phyloP scores from a whole-genome alignment of 768 basidiomycete species.

The Termitomyces sp. region DNA sequence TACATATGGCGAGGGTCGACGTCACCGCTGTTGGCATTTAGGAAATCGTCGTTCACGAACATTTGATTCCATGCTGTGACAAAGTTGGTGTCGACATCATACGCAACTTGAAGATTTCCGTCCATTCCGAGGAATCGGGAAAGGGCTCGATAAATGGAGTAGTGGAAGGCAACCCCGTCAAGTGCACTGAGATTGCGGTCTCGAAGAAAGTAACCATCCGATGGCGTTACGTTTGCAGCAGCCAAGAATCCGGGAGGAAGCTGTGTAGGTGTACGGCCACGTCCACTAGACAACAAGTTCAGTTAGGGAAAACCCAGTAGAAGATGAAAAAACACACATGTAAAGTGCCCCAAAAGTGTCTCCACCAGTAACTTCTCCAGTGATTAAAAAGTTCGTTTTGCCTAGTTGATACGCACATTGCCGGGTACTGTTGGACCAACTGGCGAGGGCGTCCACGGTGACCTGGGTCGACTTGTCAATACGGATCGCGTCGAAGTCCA shows the following conservation, averaged over 20 bases:
- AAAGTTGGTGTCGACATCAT: conserved; percentile 80
- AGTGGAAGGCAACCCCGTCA: conserved; percentile 88
- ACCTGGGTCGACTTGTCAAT: conserved; percentile 95
- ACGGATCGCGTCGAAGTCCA: conserved; percentile 93
- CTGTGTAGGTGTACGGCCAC: conserved; percentile 79
- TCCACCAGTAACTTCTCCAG: conserved; percentile 94
- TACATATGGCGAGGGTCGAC: conserved; percentile 88
- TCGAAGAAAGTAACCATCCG: conserved; percentile 75
- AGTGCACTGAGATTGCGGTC: conserved; percentile 56
- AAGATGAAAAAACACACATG: conserved; percentile 45
- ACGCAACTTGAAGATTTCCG: conserved; percentile 88
- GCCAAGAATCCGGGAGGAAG: conserved; percentile 62
- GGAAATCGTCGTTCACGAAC: conserved; percentile 83
- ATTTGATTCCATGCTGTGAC: conserved; percentile 90
- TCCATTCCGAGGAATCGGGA: conserved; percentile 94
- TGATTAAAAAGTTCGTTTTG: conserved; percentile 87
- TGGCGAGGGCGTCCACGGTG: conserved; percentile 73
- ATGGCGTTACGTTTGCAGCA: conserved; percentile 63
- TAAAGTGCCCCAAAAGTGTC: conserved; percentile 88
- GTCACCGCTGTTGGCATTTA: conserved; percentile 61
- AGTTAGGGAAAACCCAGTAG: not conserved
- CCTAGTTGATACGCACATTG: conserved; percentile 67
- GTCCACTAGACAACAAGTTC: conserved; percentile 53
- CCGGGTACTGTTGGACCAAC: conserved; percentile 73
- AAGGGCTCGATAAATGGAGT: conserved; percentile 86